Evolutionary conservation across 1,284 basidiomycete genomes (phyloP).

Genomic region (Cryptococcus wingfieldii): DNA sequence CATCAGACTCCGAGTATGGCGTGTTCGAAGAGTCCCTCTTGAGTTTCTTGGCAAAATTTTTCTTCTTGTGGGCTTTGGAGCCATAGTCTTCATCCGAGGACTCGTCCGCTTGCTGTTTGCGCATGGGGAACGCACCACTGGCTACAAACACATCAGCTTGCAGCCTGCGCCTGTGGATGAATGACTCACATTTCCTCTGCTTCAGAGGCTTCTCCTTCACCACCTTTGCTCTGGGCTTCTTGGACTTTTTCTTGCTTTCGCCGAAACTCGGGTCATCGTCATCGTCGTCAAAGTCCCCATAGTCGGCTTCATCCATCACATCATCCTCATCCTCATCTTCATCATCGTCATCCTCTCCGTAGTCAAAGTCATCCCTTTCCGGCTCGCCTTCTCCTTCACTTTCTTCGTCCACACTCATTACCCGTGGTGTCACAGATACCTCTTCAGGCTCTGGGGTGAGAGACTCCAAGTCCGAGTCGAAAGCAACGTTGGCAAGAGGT

Average conservation of each 20-base stretch:
- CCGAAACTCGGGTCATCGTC: slow-evolving; percentile 34
- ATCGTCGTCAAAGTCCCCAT: slow-evolving; percentile 16
- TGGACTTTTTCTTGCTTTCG: slow-evolving; percentile 28
- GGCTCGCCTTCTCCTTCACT: slow-evolving; percentile 16
- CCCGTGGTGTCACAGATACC: slow-evolving; percentile 13
- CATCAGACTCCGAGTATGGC: slow-evolving; percentile 40
- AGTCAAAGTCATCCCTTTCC: slow-evolving; percentile 13
- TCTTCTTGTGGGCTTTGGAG: slow-evolving; percentile 78
- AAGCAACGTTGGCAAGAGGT: slow-evolving; percentile 2
- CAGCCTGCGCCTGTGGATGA: background rate
- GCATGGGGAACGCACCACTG: slow-evolving; percentile 25
- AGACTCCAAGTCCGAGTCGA: slow-evolving; percentile 15
- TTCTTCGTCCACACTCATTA: slow-evolving; percentile 8
- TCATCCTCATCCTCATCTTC: slow-evolving; percentile 30
- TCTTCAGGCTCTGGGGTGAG: slow-evolving; percentile 22
- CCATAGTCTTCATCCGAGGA: slow-evolving; percentile 82
- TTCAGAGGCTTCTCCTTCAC: slow-evolving; percentile 19
- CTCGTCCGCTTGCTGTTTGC: slow-evolving; percentile 24
- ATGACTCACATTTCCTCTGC: slow-evolving; percentile 20
- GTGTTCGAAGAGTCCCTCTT: slow-evolving; percentile 16
- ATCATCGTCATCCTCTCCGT: slow-evolving; percentile 18
- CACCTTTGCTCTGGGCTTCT: slow-evolving; percentile 15
- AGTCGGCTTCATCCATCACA: slow-evolving; percentile 26
- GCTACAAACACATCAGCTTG: slow-evolving; percentile 8
- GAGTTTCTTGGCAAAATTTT: slow-evolving; percentile 58